phyloP scores from a whole-genome alignment of 192 early-diverging fungal species.

The Backusella parvicylindrica region DNA sequence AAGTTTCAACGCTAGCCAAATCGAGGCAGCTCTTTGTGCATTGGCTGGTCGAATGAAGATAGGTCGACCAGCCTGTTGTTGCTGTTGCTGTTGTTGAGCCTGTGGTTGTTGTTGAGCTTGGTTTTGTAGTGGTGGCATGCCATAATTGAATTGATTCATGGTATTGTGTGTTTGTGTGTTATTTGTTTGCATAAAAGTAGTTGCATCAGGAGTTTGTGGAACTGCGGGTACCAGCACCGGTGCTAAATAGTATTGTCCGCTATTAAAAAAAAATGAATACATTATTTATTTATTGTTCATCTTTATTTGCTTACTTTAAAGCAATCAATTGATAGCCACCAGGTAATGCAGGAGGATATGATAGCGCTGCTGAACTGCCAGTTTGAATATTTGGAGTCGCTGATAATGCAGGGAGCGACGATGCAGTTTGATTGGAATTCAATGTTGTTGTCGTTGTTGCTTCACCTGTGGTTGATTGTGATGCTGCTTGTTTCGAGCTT shows the following conservation, averaged over 20 bases:
- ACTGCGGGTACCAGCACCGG: constrained; percentile 18
- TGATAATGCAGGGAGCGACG: not conserved
- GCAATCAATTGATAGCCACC: constrained; percentile 28
- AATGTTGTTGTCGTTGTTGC: not conserved
- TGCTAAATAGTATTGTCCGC: constrained; percentile 30
- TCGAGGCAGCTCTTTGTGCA: constrained; percentile 31
- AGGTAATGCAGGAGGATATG: constrained; percentile 1
- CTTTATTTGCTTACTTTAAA: constrained; percentile 28
- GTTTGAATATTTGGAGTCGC: not conserved
- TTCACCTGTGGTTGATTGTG: not conserved
- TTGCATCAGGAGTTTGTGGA: not conserved
- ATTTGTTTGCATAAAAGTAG: not conserved
- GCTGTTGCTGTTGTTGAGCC: not conserved
- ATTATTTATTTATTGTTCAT: too few relatives aligned
- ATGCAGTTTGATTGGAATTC: not conserved
- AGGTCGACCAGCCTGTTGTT: not conserved
- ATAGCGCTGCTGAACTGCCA: not conserved
- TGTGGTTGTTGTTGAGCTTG: not conserved
- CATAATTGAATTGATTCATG: not conserved
- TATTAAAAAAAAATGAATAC: too few relatives aligned
- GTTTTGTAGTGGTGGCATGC: not conserved
- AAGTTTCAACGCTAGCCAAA: constrained; percentile 63
- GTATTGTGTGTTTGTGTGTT: not conserved
- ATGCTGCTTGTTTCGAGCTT: not conserved
- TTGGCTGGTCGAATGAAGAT: not conserved